phyloP scores from a whole-genome alignment of 2,329 filamentous ascomycete genomes.

The Ophiognomonia clavigignenti-juglandacearum region DNA sequence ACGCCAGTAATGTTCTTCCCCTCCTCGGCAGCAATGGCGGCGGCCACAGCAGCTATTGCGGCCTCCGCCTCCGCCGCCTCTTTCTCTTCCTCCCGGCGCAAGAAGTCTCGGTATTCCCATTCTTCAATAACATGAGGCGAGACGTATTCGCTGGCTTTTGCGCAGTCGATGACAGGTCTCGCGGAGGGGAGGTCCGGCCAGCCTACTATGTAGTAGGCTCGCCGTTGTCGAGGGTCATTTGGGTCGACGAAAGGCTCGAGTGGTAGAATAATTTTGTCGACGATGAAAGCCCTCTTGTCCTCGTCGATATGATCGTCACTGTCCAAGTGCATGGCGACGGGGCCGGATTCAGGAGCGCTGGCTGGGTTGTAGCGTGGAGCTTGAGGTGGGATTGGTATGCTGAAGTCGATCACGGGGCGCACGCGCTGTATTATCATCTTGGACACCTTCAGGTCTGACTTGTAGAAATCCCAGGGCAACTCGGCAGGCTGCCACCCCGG shows the following conservation, averaged over 20 bases:
- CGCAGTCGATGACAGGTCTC: conserved; percentile 39
- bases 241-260: conserved; percentile 23
- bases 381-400: conserved; percentile 27
- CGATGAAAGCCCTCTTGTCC: conserved; percentile 53
- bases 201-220: conserved; percentile 50
- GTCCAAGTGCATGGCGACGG: conserved; percentile 41
- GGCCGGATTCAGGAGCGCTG: conserved; percentile 42
- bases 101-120: conserved; percentile 45
- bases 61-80: conserved; percentile 22
- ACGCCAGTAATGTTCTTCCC: neutral
- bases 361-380: conserved; percentile 36
- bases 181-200: conserved; percentile 49
- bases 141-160: conserved; percentile 52
- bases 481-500: neutral
- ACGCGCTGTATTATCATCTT: neutral
- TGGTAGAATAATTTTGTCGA: conserved; percentile 46
- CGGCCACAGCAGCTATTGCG: neutral
- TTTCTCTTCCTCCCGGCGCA: conserved; percentile 37
- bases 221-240: conserved; percentile 29
- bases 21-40: neutral
- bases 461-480: conserved; percentile 4
- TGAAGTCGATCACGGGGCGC: conserved; percentile 17
- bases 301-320: conserved; percentile 15
- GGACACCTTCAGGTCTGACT: conserved; percentile 2
- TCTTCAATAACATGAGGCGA: conserved; percentile 51